These are phyloP conservation scores for Lagerstroemia speciosa DNA, from an alignment of 345 rosid species.

Conservation along the genomic window DNA sequence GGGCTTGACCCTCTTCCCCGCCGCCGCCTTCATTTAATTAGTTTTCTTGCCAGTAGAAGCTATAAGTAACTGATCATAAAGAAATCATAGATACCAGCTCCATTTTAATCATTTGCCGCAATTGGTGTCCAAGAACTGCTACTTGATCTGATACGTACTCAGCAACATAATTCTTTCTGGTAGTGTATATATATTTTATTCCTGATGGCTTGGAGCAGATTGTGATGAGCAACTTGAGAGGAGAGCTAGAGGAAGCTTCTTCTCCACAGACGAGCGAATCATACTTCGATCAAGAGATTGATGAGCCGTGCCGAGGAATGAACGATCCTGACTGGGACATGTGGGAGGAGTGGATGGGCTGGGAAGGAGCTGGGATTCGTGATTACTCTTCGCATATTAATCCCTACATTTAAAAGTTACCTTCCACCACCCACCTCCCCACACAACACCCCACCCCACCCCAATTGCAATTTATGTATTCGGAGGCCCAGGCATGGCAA, in stretches of 20 bases:
- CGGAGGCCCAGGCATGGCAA: neutral
- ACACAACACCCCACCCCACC: too few relatives aligned
- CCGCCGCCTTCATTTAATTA: neutral
- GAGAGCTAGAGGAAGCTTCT: slow-evolving; percentile 15
- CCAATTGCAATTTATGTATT: neutral
- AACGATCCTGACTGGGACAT: slow-evolving; percentile 60
- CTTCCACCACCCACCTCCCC: too few relatives aligned
- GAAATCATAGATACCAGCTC: neutral
- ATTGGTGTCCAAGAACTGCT: neutral
- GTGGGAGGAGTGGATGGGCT: slow-evolving; percentile 99
- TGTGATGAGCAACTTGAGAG: slow-evolving; percentile 60
- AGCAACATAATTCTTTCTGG: neutral
- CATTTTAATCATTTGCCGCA: neutral
- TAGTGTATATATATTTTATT: neutral
- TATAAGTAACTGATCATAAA: neutral
- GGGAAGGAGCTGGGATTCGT: slow-evolving; percentile 93
- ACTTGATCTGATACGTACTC: neutral
- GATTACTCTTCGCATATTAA: slow-evolving; percentile 81
- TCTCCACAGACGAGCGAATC: slow-evolving; percentile 20
- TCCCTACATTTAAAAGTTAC: slow-evolving; percentile 50
- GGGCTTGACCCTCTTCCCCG: neutral
- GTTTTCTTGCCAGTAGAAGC: neutral
- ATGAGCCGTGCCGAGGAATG: slow-evolving; percentile 56
- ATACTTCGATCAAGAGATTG: slow-evolving; percentile 26
- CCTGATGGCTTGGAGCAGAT: slow-evolving; percentile 22